A percentile compares a stretch with the other conserved stretches of the same genome.
Conservation (phyloP, 352 stramenopile genomes). For the Blastocystis sp. region DNA sequence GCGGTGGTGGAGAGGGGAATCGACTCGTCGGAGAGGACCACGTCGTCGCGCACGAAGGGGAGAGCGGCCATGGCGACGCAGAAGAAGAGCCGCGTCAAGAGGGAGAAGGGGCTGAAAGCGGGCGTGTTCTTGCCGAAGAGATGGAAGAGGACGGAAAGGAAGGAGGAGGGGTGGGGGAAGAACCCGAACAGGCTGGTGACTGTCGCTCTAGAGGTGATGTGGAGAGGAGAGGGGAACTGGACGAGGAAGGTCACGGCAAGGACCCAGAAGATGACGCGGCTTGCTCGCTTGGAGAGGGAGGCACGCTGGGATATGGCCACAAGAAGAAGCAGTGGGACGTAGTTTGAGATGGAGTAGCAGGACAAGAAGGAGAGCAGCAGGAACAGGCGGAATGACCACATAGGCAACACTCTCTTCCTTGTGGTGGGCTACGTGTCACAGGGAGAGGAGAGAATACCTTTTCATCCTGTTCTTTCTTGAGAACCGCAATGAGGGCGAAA, state of each 20-base stretch:
- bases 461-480: neutral
- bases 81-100: neutral
- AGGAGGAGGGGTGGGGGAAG: neutral
- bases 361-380: constrained; percentile 25
- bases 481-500: neutral
- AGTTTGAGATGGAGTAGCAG: constrained; percentile 37
- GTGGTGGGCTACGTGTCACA: neutral
- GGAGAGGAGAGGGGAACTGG: neutral
- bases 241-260: neutral
- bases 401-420: neutral
- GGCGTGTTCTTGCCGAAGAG: neutral
- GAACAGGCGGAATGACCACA: neutral
- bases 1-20: neutral
- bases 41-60: neutral
- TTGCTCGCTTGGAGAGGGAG: neutral
- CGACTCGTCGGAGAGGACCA: neutral
- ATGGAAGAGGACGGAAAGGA: neutral
- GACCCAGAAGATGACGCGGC: neutral
- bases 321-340: constrained; percentile 13
- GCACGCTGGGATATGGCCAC: neutral
- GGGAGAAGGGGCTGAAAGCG: neutral
- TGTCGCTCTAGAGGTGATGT: neutral
- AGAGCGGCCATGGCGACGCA: neutral
- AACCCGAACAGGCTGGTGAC: neutral
- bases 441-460: neutral